Evolutionary conservation across 192 early-diverging fungal genomes (phyloP).

Genomic region (Oehlia diaphana): DNA sequence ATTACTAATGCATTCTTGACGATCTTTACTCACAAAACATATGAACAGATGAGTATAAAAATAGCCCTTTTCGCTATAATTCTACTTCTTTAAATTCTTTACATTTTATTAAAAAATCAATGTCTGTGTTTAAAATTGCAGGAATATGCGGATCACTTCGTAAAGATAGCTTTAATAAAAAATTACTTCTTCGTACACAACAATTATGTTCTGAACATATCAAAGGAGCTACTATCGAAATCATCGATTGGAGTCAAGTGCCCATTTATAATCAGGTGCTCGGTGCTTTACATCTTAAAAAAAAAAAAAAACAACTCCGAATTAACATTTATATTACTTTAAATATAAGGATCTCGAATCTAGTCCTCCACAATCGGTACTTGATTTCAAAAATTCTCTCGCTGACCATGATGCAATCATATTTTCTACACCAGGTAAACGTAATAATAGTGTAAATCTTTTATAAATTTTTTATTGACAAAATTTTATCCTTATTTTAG

Average conservation of each 20-base stretch:
- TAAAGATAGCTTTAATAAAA: slow-evolving; percentile 12
- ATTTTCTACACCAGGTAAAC: slow-evolving; percentile 5
- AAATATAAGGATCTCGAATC: slow-evolving; percentile 4
- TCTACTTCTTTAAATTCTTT: no score
- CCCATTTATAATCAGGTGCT: slow-evolving; percentile 13
- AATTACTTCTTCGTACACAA: neutral
- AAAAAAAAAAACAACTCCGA: no score
- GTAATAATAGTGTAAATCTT: neutral
- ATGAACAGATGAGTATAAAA: no score
- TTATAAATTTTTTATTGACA: neutral
- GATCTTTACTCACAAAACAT: no score
- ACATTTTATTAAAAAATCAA: neutral
- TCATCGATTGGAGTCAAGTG: slow-evolving; percentile 11
- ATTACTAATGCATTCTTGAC: no score
- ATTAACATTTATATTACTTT: neutral
- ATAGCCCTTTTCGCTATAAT: no score
- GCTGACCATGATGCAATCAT: slow-evolving; percentile 11
- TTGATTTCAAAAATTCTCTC: slow-evolving; percentile 7
- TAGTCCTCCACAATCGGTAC: slow-evolving; percentile 4
- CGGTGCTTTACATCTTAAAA: no score
- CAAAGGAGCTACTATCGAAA: neutral
- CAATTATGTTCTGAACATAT: slow-evolving; percentile 11
- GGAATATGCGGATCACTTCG: slow-evolving; percentile 21
- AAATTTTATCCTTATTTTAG: neutral
- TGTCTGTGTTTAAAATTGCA: neutral